phyloP scores from a whole-genome alignment of 2,329 filamentous ascomycete genomes.

The Pseudogymnoascus sp. region DNA sequence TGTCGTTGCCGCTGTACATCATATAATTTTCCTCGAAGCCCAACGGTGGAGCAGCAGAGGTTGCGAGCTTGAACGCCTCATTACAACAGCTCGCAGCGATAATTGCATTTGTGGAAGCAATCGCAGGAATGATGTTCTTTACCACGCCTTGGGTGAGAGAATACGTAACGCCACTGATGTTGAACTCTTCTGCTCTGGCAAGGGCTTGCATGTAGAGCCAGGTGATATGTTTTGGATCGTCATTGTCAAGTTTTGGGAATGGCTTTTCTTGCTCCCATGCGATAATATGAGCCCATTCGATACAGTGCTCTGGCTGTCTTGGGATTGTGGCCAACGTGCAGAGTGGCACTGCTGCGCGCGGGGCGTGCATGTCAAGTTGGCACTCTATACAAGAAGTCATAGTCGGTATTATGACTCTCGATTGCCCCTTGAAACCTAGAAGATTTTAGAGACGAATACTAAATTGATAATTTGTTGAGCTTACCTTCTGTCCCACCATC shows the following conservation, averaged over 20 bases:
- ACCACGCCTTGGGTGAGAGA: conserved; percentile 93
- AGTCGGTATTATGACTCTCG: conserved; percentile 82
- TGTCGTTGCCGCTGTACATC: conserved; percentile 97
- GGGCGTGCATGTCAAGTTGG: conserved; percentile 96
- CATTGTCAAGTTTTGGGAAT: conserved; percentile 82
- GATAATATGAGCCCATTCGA: conserved; percentile 98
- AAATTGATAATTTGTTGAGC: not conserved
- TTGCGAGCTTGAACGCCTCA: conserved; percentile 91
- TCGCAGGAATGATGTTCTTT: conserved; percentile 98
- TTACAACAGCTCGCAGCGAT: conserved; percentile 94
- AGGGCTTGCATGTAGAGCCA: conserved; percentile 89
- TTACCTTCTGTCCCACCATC: conserved; percentile 89
- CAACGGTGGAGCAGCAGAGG: conserved; percentile 70
- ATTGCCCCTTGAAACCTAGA: conserved; percentile 88
- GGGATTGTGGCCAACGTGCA: conserved; percentile 96
- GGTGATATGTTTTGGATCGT: conserved; percentile 93
- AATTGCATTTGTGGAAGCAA: conserved; percentile 95
- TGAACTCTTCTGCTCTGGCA: conserved; percentile 74
- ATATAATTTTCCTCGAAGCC: conserved; percentile 84
- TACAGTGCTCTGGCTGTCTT: conserved; percentile 92
- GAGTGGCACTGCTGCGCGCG: conserved; percentile 90
- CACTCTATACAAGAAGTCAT: conserved; percentile 97
- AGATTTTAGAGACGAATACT: conserved; percentile 7
- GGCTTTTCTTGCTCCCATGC: conserved; percentile 86
- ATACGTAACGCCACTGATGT: conserved; percentile 88